Evolutionary conservation across 345 rosid genomes (phyloP).

Genomic region (Rhizophora apiculata): DNA sequence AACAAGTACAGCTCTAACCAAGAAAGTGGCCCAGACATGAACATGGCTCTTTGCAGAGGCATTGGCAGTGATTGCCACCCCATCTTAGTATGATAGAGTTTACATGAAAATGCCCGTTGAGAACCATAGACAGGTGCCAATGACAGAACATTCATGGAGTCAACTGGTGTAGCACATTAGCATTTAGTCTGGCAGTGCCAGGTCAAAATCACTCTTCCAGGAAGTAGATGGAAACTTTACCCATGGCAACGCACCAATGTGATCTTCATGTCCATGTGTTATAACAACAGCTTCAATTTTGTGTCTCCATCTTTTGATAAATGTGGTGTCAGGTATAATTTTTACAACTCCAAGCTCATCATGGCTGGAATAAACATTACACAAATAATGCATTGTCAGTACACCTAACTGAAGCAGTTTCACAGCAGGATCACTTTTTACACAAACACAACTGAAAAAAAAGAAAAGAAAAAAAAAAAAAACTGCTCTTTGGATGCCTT

Average conservation of each 20-base stretch:
- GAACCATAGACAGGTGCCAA: constrained; percentile 4
- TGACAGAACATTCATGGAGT: background rate
- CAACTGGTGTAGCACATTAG: constrained; percentile 10
- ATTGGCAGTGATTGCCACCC: background rate
- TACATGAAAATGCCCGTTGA: background rate
- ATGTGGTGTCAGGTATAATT: constrained; percentile 90
- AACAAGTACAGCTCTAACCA: background rate
- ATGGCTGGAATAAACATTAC: constrained; percentile 45
- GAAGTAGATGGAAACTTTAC: constrained; percentile 65
- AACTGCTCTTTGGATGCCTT: background rate
- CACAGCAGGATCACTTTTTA: background rate
- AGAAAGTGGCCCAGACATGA: constrained; percentile 6
- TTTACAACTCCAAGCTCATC: constrained; percentile 97
- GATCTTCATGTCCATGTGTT: constrained; percentile 99
- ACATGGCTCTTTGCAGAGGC: background rate
- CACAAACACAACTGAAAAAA: background rate
- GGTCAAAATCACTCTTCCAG: constrained; percentile 5
- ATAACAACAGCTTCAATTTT: constrained; percentile 96
- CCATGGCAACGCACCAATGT: constrained; percentile 99
- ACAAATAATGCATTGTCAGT: constrained; percentile 17
- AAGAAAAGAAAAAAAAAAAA: constrained; percentile 7
- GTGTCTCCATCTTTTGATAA: constrained; percentile 91
- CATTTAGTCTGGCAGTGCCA: constrained; percentile 5
- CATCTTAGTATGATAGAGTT: constrained; percentile 1
- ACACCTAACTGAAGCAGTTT: constrained; percentile 1